These are phyloP conservation scores for Phytophthora cajani DNA, from an alignment of 352 stramenopile species.

Conservation along the genomic window DNA sequence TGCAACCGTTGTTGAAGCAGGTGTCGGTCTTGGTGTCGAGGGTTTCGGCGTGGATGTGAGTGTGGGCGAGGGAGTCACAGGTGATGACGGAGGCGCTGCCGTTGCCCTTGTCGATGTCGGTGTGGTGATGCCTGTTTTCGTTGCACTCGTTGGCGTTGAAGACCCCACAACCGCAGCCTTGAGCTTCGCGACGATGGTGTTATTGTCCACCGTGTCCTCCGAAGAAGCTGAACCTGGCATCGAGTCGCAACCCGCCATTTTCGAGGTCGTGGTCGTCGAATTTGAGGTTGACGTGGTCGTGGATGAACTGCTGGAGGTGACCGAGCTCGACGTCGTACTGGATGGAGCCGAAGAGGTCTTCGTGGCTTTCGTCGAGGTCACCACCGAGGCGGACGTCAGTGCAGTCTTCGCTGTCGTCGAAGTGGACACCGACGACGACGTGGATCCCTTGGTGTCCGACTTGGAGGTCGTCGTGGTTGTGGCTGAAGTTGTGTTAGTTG, in stretches of 20 bases:
- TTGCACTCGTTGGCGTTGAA: neutral
- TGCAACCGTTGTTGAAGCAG: neutral
- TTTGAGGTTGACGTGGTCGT: conserved; percentile 7
- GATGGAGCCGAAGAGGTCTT: neutral
- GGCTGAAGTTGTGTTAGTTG: neutral
- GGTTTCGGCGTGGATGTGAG: neutral
- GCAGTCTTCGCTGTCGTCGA: conserved; percentile 11
- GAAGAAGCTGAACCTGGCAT: neutral
- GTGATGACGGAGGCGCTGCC: neutral
- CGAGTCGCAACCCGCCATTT: neutral
- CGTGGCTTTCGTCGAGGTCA: conserved; percentile 14
- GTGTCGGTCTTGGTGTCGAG: conserved; percentile 4
- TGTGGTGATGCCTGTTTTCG: neutral
- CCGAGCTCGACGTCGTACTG: conserved; percentile 3
- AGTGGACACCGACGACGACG: neutral
- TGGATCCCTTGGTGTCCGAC: neutral
- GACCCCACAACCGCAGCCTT: conserved; percentile 15
- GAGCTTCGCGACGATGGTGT: conserved; percentile 20
- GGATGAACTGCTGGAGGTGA: conserved; percentile 17
- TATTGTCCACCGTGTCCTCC: conserved; percentile 14
- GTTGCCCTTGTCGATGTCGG: neutral
- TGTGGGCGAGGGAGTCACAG: neutral
- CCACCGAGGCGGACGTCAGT: conserved; percentile 20
- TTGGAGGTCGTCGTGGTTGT: conserved; percentile 3
- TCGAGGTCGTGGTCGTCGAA: conserved; percentile 11